Evolutionary conservation across 1,284 basidiomycete species (phyloP).

Genomic region (Calocybe gambosa): DNA sequence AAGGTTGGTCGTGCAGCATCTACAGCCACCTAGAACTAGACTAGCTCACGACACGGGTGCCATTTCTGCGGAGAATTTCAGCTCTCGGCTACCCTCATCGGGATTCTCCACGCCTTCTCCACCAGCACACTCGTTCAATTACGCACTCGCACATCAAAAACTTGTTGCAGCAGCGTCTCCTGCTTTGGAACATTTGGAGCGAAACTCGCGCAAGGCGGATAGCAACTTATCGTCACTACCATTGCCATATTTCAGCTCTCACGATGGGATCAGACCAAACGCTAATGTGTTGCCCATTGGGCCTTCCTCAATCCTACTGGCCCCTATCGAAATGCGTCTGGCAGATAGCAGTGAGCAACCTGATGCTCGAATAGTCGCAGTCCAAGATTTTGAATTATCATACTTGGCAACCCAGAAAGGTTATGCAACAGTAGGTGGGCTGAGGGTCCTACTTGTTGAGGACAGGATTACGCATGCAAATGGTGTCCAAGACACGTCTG

Average conservation of each 20-base stretch:
- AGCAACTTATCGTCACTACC: slow-evolving; percentile 22
- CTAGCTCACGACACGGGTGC: slow-evolving; percentile 16
- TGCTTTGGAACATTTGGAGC: slow-evolving; percentile 14
- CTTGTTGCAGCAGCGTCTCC: slow-evolving; percentile 37
- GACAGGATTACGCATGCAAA: slow-evolving; percentile 38
- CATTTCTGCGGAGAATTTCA: slow-evolving; percentile 30
- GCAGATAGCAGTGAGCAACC: slow-evolving; percentile 16
- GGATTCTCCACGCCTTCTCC: slow-evolving; percentile 47
- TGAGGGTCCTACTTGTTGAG: slow-evolving; percentile 55
- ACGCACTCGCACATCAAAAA: slow-evolving; percentile 44
- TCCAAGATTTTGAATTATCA: slow-evolving; percentile 54
- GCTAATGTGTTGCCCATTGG: slow-evolving; percentile 43
- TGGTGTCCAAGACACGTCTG: slow-evolving; percentile 18
- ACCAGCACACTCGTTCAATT: slow-evolving; percentile 39
- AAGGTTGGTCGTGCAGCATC: slow-evolving; percentile 58
- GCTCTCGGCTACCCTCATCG: slow-evolving; percentile 37
- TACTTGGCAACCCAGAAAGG: slow-evolving; percentile 52
- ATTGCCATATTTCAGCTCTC: slow-evolving; percentile 40
- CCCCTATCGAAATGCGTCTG: slow-evolving; percentile 30
- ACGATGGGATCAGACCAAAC: slow-evolving; percentile 25
- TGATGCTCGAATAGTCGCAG: slow-evolving; percentile 28
- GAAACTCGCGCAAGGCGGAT: slow-evolving; percentile 15
- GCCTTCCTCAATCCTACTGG: slow-evolving; percentile 45
- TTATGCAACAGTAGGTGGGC: slow-evolving; percentile 54
- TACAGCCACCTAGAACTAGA: slow-evolving; percentile 34